Evolutionary conservation across 2,329 filamentous ascomycete species (phyloP).

Genomic region (Paecilomyces formosus): DNA sequence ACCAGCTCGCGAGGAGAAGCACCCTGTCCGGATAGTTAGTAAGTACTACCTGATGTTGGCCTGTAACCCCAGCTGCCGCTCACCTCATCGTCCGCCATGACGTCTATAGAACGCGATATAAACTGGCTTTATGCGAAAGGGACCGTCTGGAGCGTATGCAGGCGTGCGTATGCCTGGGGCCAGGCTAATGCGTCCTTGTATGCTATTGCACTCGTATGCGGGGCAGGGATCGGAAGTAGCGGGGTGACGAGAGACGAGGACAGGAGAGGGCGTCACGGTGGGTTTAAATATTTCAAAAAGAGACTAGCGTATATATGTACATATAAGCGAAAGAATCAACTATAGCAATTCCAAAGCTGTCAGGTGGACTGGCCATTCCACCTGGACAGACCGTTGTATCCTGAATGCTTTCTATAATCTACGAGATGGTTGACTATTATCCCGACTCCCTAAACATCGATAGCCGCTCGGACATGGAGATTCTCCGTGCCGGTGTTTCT

Average conservation of each 20-base stretch:
- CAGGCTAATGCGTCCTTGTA: background rate
- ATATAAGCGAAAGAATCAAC: background rate
- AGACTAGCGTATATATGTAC: background rate
- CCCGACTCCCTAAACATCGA: constrained; percentile 17
- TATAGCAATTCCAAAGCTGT: background rate
- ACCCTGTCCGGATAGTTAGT: constrained; percentile 48
- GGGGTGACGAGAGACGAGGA: background rate
- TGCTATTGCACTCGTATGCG: background rate
- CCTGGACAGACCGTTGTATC: background rate
- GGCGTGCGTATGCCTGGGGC: background rate
- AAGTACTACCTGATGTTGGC: background rate
- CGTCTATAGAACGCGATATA: constrained; percentile 4
- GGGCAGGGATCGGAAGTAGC: background rate
- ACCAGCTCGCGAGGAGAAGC: constrained; percentile 78
- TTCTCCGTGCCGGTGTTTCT: constrained; percentile 11
- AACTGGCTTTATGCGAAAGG: background rate
- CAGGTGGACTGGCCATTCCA: constrained; percentile 1
- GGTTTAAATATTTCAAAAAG: background rate
- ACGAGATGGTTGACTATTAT: constrained; percentile 16
- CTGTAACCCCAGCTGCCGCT: constrained; percentile 3
- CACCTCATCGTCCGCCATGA: constrained; percentile 39
- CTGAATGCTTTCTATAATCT: background rate
- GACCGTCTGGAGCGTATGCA: background rate
- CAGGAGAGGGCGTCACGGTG: background rate
- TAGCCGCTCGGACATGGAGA: constrained; percentile 14